These are phyloP conservation scores for Phlyctochytrium planicorne DNA, from an alignment of 192 early-diverging fungal genomes.

Conservation along the genomic window DNA sequence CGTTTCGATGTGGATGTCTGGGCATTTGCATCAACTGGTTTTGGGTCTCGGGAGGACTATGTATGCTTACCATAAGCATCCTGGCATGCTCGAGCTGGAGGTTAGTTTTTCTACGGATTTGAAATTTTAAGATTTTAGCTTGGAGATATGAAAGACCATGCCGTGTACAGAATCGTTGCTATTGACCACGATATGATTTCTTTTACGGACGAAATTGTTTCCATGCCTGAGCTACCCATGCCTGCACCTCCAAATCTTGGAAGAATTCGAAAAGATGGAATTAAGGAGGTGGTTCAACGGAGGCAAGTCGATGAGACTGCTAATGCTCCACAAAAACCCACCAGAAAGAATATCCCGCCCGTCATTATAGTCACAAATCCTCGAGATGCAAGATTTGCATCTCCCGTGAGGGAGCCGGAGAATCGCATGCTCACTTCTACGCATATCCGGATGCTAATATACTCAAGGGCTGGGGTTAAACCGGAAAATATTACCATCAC, in stretches of 20 bases:
- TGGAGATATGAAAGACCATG: constrained; percentile 88
- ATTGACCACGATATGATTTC: constrained; percentile 85
- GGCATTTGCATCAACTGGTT: constrained; percentile 80
- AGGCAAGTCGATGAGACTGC: no score
- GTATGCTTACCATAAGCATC: constrained; percentile 35
- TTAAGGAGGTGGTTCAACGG: no score
- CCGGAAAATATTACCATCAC: neutral
- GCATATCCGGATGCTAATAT: constrained; percentile 78
- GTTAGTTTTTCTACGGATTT: neutral
- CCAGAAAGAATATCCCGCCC: no score
- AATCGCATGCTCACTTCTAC: constrained; percentile 57
- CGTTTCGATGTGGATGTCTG: constrained; percentile 79
- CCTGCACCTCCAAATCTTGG: constrained; percentile 29
- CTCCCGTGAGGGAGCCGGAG: constrained; percentile 72
- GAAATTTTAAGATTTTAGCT: no score
- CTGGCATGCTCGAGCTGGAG: constrained; percentile 49
- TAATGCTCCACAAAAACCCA: no score
- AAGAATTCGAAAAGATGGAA: no score
- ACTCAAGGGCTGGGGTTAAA: neutral
- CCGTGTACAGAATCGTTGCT: constrained; percentile 77
- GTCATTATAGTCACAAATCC: constrained; percentile 85
- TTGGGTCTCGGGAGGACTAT: constrained; percentile 44
- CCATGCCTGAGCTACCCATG: constrained; percentile 59
- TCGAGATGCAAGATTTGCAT: constrained; percentile 75
- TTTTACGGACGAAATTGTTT: constrained; percentile 72